Percentiles rank a stretch among this genome's conserved stretches.
phyloP scores from a whole-genome alignment of 305 asterid genomes.

The Andrographis paniculata region DNA sequence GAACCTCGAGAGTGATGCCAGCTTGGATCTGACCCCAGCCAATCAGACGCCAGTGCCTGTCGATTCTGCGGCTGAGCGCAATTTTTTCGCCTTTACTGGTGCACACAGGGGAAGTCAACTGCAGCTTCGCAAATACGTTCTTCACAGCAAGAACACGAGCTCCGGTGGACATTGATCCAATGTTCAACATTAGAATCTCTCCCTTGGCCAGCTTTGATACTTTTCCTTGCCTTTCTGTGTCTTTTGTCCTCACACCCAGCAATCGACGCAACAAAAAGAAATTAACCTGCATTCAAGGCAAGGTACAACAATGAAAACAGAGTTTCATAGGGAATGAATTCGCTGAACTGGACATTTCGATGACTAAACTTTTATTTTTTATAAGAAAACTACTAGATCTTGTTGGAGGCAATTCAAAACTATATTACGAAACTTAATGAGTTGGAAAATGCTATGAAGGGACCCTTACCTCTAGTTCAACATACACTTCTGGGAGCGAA shows the following conservation, averaged over 20 bases:
- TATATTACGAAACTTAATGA: not conserved
- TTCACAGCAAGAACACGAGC: conserved; percentile 89
- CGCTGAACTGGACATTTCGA: conserved; percentile 1
- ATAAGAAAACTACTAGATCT: not conserved
- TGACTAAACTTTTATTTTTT: too few species aligned
- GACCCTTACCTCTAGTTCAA: conserved; percentile 71
- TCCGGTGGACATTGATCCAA: conserved; percentile 96
- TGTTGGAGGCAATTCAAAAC: not conserved
- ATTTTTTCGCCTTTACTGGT: conserved; percentile 89
- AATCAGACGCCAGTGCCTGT: conserved; percentile 94
- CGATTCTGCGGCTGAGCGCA: conserved; percentile 87
- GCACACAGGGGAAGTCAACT: conserved; percentile 92
- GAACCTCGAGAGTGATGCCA: conserved; percentile 81
- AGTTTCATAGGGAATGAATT: not conserved
- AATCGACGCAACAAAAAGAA: conserved; percentile 84
- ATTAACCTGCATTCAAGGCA: conserved; percentile 48
- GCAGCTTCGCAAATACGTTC: conserved; percentile 84
- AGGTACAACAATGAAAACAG: not conserved
- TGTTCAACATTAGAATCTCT: conserved; percentile 93
- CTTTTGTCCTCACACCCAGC: conserved; percentile 92
- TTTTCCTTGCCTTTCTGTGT: conserved; percentile 76
- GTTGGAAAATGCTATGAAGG: not conserved
- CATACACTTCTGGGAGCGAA: conserved; percentile 81
- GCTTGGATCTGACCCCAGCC: conserved; percentile 96
- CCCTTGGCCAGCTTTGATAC: conserved; percentile 80